phyloP scores from a whole-genome alignment of 176 grass and related monocot species.

The Zea luxurians region DNA sequence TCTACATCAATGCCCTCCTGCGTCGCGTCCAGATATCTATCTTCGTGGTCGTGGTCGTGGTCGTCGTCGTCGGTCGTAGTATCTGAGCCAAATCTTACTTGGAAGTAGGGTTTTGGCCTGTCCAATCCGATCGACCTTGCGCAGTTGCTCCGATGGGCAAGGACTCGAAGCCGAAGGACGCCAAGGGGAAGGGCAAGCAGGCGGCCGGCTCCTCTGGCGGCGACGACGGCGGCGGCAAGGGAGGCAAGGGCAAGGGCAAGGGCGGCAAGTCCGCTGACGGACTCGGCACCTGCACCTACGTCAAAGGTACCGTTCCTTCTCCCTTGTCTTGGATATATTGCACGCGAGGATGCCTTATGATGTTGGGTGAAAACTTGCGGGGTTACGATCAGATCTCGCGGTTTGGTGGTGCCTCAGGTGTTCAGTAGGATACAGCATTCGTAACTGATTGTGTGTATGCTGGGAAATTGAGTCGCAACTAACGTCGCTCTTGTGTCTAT shows the following conservation, averaged over 20 bases:
- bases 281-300: constrained; percentile 92
- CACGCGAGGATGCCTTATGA: not conserved
- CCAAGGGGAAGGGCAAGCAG: constrained; percentile 85
- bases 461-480: not conserved
- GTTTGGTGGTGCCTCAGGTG: not conserved
- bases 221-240: constrained; percentile 53
- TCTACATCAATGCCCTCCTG: not conserved
- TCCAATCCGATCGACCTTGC: constrained; percentile 3
- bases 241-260: constrained; percentile 62
- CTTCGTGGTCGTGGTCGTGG: constrained; percentile 1
- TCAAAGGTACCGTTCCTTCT: constrained; percentile 60
- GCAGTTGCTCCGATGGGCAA: constrained; percentile 60
- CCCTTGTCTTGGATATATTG: not conserved
- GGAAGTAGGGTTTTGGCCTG: constrained; percentile 34
- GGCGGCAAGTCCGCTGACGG: constrained; percentile 77
- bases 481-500: not conserved
- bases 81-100: constrained; percentile 10
- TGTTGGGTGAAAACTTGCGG: not conserved
- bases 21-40: constrained; percentile 26
- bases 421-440: not conserved
- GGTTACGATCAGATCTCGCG: constrained; percentile 7
- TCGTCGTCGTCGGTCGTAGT: not conserved
- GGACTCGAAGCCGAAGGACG: constrained; percentile 79
- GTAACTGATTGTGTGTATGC: not conserved
- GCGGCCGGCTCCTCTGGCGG: constrained; percentile 54